These are phyloP conservation scores for Pleurotus eryngii DNA, from an alignment of 768 basidiomycete genomes.

Conservation along the genomic window DNA sequence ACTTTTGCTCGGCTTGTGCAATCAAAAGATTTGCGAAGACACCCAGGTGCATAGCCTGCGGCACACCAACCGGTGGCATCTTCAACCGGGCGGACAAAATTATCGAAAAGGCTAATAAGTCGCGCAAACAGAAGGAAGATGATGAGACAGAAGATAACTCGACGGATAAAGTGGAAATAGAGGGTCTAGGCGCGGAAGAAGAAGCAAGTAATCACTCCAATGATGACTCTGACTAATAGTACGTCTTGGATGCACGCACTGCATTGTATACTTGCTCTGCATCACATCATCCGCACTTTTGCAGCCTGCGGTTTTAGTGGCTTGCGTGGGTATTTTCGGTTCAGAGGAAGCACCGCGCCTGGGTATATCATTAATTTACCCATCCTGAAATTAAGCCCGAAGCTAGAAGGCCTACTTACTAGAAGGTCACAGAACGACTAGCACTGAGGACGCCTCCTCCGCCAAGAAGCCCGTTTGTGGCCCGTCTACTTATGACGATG, in stretches of 20 bases:
- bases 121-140: slow-evolving; percentile 49
- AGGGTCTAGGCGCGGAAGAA: slow-evolving; percentile 43
- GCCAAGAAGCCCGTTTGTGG: neutral
- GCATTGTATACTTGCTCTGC: no score
- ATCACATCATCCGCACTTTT: no score
- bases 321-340: no score
- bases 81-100: slow-evolving; percentile 96
- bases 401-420: no score
- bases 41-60: slow-evolving; percentile 93
- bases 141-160: slow-evolving; percentile 42
- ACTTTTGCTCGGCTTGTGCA: slow-evolving; percentile 93
- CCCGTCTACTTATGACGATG: no score
- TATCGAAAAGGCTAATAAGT: slow-evolving; percentile 80
- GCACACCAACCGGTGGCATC: slow-evolving; percentile 89
- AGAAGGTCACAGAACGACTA: neutral
- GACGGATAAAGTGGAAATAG: slow-evolving; percentile 51
- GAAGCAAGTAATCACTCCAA: slow-evolving; percentile 28
- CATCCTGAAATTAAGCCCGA: no score
- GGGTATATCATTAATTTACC: no score
- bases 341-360: no score
- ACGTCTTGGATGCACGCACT: neutral
- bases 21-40: slow-evolving; percentile 94
- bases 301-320: no score
- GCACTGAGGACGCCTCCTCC: neutral
- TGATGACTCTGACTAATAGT: slow-evolving; percentile 27